phyloP scores from a whole-genome alignment of 164 flowering plant genomes.

The Chimonanthus praecox region DNA sequence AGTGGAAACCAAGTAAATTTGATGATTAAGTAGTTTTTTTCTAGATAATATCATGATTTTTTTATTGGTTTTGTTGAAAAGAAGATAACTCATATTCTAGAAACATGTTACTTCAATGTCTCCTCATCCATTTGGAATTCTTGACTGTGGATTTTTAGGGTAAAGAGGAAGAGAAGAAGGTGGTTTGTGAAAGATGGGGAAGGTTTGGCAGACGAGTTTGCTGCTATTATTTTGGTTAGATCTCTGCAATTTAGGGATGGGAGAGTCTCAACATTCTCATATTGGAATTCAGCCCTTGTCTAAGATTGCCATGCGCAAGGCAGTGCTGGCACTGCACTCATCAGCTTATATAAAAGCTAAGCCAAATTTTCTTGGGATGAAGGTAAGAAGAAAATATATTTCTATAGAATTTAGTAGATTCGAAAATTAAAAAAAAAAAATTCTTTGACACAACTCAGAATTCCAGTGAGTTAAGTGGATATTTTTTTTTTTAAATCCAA shows the following conservation, averaged over 20 bases:
- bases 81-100: no score
- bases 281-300: slow-evolving; percentile 3
- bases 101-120: no score
- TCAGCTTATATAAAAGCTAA: not conserved
- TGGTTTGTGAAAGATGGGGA: not conserved
- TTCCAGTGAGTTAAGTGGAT: no score
- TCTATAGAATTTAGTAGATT: not conserved
- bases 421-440: no score
- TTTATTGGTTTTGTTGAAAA: no score
- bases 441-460: no score
- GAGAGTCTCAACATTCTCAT: not conserved
- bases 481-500: not conserved
- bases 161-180: not conserved
- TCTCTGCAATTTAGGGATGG: no score
- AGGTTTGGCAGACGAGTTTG: not conserved
- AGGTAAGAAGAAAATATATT: not conserved
- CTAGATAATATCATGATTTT: no score
- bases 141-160: no score
- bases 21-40: no score
- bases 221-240: not conserved
- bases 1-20: no score
- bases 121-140: no score
- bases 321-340: not conserved
- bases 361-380: not conserved
- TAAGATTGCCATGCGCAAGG: slow-evolving; percentile 4